Percentiles rank a stretch among this genome's conserved stretches.
phyloP scores from a whole-genome alignment of 306 rosid species.

The Trifolium repens region DNA sequence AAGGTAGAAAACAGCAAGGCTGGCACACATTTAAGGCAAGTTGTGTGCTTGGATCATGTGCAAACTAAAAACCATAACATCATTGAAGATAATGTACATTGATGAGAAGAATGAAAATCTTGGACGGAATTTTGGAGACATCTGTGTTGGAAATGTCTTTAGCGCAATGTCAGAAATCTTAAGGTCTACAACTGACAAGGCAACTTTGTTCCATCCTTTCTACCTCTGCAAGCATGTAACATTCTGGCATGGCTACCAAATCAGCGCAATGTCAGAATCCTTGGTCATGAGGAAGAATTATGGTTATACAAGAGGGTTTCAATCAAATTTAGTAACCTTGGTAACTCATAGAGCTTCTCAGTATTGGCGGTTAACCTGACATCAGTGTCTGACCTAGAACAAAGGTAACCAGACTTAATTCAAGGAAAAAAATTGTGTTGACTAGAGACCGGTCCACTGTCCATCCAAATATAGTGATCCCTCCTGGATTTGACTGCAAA shows the following conservation, averaged over 20 bases:
- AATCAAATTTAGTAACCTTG: constrained; percentile 2
- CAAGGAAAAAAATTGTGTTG: constrained; percentile 80
- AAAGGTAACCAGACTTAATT: constrained; percentile 68
- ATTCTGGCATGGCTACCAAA: constrained; percentile 11
- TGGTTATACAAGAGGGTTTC: background rate
- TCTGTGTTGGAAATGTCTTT: background rate
- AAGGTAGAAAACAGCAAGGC: background rate
- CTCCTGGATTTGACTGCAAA: constrained; percentile 83
- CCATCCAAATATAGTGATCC: constrained; percentile 88
- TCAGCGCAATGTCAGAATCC: background rate
- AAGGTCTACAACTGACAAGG: background rate
- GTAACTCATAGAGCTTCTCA: background rate
- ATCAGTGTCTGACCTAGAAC: constrained; percentile 70
- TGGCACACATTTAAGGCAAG: background rate
- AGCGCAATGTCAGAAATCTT: constrained; percentile 5
- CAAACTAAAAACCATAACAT: background rate
- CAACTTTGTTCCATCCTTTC: background rate
- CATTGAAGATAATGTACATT: background rate
- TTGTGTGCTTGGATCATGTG: background rate
- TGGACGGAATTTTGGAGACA: constrained; percentile 12
- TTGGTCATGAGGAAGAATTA: constrained; percentile 5
- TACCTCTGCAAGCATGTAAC: constrained; percentile 19
- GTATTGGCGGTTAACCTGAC: constrained; percentile 11
- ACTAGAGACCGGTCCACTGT: constrained; percentile 75
- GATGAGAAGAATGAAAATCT: constrained; percentile 11